These are phyloP conservation scores for Silene vulgaris DNA, from an alignment of 179 eudicot genomes.

Conservation along the genomic window DNA sequence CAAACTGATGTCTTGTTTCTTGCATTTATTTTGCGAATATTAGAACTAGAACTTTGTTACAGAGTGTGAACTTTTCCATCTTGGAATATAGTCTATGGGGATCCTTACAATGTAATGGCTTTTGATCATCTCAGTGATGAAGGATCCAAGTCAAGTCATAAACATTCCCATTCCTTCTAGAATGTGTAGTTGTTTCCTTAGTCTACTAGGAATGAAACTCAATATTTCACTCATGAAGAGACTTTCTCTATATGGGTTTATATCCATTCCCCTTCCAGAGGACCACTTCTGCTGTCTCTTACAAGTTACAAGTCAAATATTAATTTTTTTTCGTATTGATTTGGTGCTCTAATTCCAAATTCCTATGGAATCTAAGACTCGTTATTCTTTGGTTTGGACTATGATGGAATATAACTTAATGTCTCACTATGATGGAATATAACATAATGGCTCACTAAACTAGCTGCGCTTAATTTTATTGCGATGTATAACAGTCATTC, in stretches of 20 bases:
- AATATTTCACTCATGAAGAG: neutral
- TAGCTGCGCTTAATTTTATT: too few species aligned
- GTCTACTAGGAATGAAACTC: neutral
- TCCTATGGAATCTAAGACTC: too few species aligned
- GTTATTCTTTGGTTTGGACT: too few species aligned
- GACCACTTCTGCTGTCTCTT: neutral
- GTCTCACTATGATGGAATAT: too few species aligned
- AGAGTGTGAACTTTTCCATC: neutral
- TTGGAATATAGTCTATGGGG: neutral
- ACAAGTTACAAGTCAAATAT: neutral
- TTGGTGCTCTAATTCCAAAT: constrained; percentile 9
- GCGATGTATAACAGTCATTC: too few species aligned
- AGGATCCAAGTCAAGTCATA: neutral
- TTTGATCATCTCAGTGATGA: neutral
- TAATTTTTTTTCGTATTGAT: neutral
- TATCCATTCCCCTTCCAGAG: neutral
- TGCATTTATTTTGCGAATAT: neutral
- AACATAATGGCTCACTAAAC: too few species aligned
- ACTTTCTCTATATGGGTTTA: neutral
- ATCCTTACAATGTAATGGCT: neutral
- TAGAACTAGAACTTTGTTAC: neutral
- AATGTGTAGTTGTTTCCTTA: neutral
- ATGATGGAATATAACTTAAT: too few species aligned
- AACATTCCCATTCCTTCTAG: neutral
- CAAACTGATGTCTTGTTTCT: neutral